phyloP scores from a whole-genome alignment of 495 filamentous ascomycete genomes.

The Bathelium albidoporum region DNA sequence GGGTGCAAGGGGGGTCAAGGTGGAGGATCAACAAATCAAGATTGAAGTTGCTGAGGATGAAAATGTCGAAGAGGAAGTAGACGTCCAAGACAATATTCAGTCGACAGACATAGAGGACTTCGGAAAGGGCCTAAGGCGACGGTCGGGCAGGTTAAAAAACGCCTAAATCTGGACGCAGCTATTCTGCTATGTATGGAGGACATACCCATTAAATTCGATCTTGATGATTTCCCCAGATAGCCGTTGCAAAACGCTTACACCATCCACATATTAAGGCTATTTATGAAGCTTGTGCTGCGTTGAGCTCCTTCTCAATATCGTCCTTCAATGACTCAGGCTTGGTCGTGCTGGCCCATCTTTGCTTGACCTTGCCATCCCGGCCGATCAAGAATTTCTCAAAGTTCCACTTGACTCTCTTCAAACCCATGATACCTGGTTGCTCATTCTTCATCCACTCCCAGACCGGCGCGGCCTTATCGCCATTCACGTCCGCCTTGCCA shows the following conservation, averaged over 20 bases:
- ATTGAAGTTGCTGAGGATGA: constrained; percentile 8
- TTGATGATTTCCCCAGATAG: neutral
- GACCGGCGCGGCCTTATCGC: constrained; percentile 65
- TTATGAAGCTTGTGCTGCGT: constrained; percentile 9
- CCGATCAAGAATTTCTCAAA: constrained; percentile 95
- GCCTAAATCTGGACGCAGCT: neutral
- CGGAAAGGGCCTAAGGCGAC: neutral
- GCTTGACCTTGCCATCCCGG: constrained; percentile 73
- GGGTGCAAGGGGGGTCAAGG: constrained; percentile 6
- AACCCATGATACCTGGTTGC: constrained; percentile 70
- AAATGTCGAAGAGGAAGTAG: neutral
- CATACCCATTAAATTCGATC: neutral
- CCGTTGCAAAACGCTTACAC: neutral
- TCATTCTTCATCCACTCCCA: constrained; percentile 83
- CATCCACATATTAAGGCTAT: neutral
- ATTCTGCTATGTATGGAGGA: neutral
- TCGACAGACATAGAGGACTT: constrained; percentile 23
- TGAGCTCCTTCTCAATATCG: constrained; percentile 64
- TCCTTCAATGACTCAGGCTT: constrained; percentile 74
- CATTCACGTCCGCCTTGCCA: constrained; percentile 89
- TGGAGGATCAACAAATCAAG: constrained; percentile 8
- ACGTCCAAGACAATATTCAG: neutral
- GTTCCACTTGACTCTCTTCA: constrained; percentile 92
- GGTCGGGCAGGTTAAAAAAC: neutral
- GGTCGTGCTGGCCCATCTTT: constrained; percentile 70